A percentile compares a stretch with the other conserved stretches of the same genome.
Evolutionary conservation across 2,329 filamentous ascomycete species (phyloP).

Genomic region (Passalora sequoiae): DNA sequence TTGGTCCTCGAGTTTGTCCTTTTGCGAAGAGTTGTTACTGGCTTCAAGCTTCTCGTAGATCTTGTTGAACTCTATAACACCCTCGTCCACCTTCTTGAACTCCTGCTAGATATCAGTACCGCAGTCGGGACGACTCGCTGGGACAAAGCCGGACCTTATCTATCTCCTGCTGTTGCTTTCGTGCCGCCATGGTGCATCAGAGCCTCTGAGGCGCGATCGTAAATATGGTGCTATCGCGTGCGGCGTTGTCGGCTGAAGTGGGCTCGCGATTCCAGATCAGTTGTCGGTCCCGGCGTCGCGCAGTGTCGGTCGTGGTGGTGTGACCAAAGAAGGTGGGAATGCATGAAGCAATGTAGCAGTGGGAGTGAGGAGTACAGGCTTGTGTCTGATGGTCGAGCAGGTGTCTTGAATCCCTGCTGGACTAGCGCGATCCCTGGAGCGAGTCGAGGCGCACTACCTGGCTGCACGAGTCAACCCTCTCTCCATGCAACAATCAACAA

Average conservation of each 20-base stretch:
- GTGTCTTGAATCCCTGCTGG: too few species aligned
- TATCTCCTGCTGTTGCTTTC: constrained; percentile 96
- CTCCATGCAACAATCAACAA: too few species aligned
- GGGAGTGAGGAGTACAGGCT: background rate
- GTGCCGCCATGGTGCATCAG: constrained; percentile 38
- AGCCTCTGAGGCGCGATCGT: constrained; percentile 4
- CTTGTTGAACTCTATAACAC: constrained; percentile 82
- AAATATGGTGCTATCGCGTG: constrained; percentile 3
- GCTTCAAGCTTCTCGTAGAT: constrained; percentile 98
- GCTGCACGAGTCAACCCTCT: too few species aligned
- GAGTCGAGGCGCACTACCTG: too few species aligned
- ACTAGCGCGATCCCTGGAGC: too few species aligned
- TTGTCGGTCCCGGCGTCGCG: constrained; percentile 2
- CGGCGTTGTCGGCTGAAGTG: constrained; percentile 1
- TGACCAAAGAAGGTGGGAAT: background rate
- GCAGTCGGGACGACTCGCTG: background rate
- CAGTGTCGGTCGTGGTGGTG: constrained; percentile 5
- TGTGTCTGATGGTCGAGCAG: background rate
- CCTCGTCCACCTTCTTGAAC: constrained; percentile 96
- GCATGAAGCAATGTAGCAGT: constrained; percentile 1
- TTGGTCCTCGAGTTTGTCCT: constrained; percentile 96
- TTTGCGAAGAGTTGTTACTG: constrained; percentile 86
- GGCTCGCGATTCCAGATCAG: too few species aligned
- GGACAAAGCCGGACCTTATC: constrained; percentile 63
- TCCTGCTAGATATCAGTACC: constrained; percentile 27